Base-by-base conservation (phyloP, 2,329 filamentous ascomycete genomes). In the Fusarium zealandicum region DNA sequence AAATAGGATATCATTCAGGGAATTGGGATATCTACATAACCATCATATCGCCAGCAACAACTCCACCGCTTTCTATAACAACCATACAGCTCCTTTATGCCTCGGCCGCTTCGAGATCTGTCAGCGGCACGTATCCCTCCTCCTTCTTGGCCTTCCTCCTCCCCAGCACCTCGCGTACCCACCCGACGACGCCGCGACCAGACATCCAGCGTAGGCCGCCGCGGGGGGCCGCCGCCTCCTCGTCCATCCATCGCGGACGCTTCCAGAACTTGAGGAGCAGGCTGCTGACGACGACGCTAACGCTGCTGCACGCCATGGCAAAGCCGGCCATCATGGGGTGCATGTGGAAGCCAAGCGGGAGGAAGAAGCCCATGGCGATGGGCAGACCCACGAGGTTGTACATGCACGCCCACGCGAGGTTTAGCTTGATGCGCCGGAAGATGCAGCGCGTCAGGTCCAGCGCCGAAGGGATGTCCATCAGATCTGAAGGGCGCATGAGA, bases 361-460 rank as follows among this genome's bases (percentile, higher is more conserved):
- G 79, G 78, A 98, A 96, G 66, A 98, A 77, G 18, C 95, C 95
- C 95, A 98, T 98, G 33, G 95, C 95, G 67, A 99, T 96, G 3
- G 95, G 95, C 12, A 99, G 81, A 2, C 95, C 95, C 56, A 98
- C 77, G 41, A 92, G 59, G 73, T 99, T 99, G 82, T 99, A 99
- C 59, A 92, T 78, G 72, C 92, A 98, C 0, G 93, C 93, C 90
- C 95, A 97, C 3, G 87, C 80, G 3, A 99, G 82, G 73, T 99
- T 99, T 64, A 96, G 75, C 79, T 96, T 96, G 80, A 99, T 99
- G 62, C 95, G 88, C 49, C 80, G 82, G 81, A 99, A 98, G 70
- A 98, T 97, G 30, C 84, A 85, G 35, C 88, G 86, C 16, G 91
- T 88, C 10, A 99, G 86, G 64, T 92, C 82, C 11, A 99, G 83